Base-by-base conservation (phyloP, 352 stramenopile species). In the Phytophthora meadii region DNA sequence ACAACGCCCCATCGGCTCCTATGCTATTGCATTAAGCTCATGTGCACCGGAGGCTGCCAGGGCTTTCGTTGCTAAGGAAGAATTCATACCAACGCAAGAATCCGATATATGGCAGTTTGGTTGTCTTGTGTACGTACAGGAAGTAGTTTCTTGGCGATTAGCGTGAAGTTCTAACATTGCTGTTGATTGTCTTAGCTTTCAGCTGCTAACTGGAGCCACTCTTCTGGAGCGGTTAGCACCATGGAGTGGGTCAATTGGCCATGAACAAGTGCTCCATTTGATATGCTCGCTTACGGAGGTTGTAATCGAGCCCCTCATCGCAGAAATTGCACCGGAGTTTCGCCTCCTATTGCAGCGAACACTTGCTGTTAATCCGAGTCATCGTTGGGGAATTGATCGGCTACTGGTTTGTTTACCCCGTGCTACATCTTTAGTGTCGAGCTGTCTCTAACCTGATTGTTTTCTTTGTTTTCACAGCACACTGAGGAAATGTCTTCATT, bases 41-140 rank as follows among this genome's bases (percentile, higher is more conserved):
- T 84, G 82, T 34, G 46, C 82, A 4, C 84, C 82, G 1, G 84
- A 93, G 48, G 81, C 82, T 5, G 81, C 79, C 8, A 73, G 61
- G 25, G 71, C 52, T 37, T 85, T 90, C 44, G 60, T 90, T 7
- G 49, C 19, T 2, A 72, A 73, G 17, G 74, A 81, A 3, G 40
- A 54, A 10, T 89, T 88, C 34, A 42, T 62, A 4, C 79, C 82
- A 5, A 91, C 79, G 0, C 52, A 63, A 17, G 66, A 67, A 3
- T 86, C 79, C 5, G 84, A 93, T 65, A 77, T 91, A 32, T 93
- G 84, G 84, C 84, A 93, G 37, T 88, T 93, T 28, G 84, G 84
- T 4, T 93, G 84, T 42, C 64, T 88, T 44, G 71, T 90, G 84
- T 93, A 81, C 34, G 79, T 70, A 24, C 28, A 19, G 32, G 22